A percentile compares a stretch with the other conserved stretches of the same genome.
These are phyloP conservation scores for Groenewaldozyma salmanticensis DNA, from an alignment of 805 yeast genomes.

Conservation along the genomic window DNA sequence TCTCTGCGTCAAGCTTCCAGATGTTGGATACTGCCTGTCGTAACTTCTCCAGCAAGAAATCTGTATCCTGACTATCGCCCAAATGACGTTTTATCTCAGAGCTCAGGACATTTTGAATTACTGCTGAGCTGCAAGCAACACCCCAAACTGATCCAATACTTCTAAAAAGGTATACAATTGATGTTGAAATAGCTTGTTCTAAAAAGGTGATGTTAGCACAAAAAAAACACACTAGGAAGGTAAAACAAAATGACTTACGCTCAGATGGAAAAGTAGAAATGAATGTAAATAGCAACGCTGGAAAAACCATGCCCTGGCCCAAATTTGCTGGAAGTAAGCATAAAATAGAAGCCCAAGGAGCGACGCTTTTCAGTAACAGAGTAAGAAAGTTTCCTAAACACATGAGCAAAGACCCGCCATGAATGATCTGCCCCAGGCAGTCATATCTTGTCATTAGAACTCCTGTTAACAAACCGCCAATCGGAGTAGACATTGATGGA, in stretches of 20 bases:
- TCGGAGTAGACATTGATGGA: conserved; percentile 7
- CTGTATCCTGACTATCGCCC: conserved; percentile 1
- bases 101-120: conserved; percentile 5
- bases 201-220: no score
- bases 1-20: conserved; percentile 1
- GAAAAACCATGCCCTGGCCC: conserved; percentile 10
- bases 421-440: conserved; percentile 4
- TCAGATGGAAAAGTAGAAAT: conserved; percentile 6
- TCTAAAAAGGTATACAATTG: conserved; percentile 8
- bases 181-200: conserved; percentile 9
- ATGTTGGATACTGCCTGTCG: conserved; percentile 7
- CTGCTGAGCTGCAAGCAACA: conserved; percentile 9
- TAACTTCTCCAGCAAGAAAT: conserved; percentile 4
- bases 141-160: conserved; percentile 10
- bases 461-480: conserved; percentile 10
- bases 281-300: conserved; percentile 9
- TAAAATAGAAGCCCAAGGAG: conserved; percentile 1
- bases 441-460: conserved; percentile 5
- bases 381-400: conserved; percentile 5
- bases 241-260: no score
- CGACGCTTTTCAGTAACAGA: not conserved
- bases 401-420: conserved; percentile 5
- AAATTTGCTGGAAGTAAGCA: conserved; percentile 7
- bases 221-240: no score
- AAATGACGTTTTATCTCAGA: conserved; percentile 1